Percentiles rank a stretch among this genome's conserved stretches.
Evolutionary conservation across 2,329 filamentous ascomycete genomes (phyloP).

Genomic region (Knoxdaviesia capensis): DNA sequence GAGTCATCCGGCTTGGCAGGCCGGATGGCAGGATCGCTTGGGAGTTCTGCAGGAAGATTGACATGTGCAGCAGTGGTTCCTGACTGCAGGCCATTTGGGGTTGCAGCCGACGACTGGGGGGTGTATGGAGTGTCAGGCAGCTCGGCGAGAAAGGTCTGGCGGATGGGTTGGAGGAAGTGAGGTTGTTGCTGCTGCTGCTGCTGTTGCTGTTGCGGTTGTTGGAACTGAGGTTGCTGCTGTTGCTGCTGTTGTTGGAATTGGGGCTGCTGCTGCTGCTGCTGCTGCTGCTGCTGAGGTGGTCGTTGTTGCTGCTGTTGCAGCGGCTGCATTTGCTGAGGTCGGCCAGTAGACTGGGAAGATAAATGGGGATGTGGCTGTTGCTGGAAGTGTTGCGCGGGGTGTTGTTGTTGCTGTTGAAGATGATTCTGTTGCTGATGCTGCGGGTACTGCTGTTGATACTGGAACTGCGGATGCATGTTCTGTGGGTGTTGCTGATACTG

Average conservation of each 20-base stretch:
- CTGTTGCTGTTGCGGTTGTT: background rate
- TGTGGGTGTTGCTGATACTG: background rate
- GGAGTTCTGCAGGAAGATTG: slow-evolving; percentile 4
- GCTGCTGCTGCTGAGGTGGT: background rate
- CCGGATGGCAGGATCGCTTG: too few species aligned
- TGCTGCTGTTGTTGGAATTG: too few species aligned
- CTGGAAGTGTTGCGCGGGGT: background rate
- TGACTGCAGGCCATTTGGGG: too few species aligned
- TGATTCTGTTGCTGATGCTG: background rate
- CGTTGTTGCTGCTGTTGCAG: background rate
- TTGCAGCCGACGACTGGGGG: too few species aligned
- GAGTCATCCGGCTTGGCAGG: too few species aligned
- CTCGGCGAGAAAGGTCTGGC: slow-evolving; percentile 1
- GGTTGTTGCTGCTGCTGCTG: too few species aligned
- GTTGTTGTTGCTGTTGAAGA: background rate
- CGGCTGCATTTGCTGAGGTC: background rate
- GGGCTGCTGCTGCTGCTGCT: background rate
- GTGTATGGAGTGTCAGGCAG: too few species aligned
- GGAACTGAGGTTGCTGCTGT: too few species aligned
- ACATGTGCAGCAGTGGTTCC: too few species aligned
- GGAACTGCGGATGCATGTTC: background rate
- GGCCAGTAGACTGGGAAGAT: background rate
- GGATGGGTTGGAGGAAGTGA: too few species aligned
- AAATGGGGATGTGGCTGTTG: background rate
- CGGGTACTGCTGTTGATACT: background rate